A percentile compares a stretch with the other conserved stretches of the same genome.
Evolutionary conservation across 2,329 filamentous ascomycete genomes (phyloP).

Genomic region (Fonsecaea pugnacius): DNA sequence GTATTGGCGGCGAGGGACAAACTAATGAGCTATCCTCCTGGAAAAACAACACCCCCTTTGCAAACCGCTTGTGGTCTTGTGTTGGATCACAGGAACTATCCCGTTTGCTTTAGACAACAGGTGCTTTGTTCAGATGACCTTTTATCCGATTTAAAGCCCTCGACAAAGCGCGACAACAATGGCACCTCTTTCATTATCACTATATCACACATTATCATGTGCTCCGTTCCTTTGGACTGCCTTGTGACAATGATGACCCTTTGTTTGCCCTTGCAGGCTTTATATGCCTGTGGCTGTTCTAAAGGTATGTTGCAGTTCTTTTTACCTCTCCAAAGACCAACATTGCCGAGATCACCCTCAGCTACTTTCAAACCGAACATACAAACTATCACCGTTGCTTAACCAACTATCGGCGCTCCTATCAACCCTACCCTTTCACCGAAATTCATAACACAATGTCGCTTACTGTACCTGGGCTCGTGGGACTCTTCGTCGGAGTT

Average conservation of each 20-base stretch:
- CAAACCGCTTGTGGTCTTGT: neutral
- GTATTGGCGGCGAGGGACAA: neutral
- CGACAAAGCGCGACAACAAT: neutral
- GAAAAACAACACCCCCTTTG: neutral
- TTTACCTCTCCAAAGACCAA: neutral
- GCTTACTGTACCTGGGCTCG: neutral
- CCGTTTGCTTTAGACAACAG: constrained; percentile 2
- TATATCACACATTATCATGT: neutral
- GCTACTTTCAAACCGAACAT: neutral
- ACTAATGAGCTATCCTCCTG: neutral
- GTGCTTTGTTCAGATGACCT: neutral
- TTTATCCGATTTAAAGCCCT: neutral
- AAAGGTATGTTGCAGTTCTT: neutral
- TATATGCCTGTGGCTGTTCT: neutral
- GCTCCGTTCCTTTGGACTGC: neutral
- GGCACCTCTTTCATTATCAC: neutral
- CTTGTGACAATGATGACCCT: neutral
- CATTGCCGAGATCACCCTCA: neutral
- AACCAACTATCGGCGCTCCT: neutral
- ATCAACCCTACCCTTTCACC: neutral
- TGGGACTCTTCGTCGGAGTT: constrained; percentile 3
- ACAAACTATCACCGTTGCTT: neutral
- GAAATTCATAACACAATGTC: neutral
- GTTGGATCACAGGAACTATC: neutral
- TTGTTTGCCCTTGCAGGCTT: neutral